A percentile compares a stretch with the other conserved stretches of the same genome.
These are phyloP conservation scores for Pseudevernia furfuracea DNA, from an alignment of 495 filamentous ascomycete species.

Conservation along the genomic window DNA sequence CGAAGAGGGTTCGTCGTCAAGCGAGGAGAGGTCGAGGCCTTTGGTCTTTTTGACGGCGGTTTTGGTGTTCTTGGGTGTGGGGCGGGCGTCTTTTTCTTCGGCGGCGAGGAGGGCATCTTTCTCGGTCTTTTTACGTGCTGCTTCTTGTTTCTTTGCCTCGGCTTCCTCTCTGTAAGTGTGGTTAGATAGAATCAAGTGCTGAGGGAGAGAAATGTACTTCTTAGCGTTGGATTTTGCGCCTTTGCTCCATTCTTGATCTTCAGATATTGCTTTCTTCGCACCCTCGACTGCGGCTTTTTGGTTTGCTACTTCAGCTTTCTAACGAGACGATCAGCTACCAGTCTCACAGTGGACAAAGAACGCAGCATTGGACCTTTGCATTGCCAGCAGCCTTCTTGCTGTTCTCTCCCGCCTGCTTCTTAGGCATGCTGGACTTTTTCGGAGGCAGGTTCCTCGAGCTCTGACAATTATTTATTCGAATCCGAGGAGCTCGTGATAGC, in stretches of 20 bases:
- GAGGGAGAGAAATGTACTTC: slow-evolving; percentile 52
- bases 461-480: background rate
- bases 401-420: slow-evolving; percentile 64
- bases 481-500: background rate
- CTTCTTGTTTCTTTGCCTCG: slow-evolving; percentile 78
- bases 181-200: background rate
- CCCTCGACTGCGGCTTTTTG: slow-evolving; percentile 65
- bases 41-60: slow-evolving; percentile 40
- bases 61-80: slow-evolving; percentile 61
- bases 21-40: slow-evolving; percentile 62
- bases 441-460: background rate
- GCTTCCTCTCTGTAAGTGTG: slow-evolving; percentile 59
- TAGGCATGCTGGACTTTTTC: slow-evolving; percentile 40
- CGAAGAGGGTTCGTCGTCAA: slow-evolving; percentile 49
- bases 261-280: slow-evolving; percentile 56
- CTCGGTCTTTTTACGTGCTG: slow-evolving; percentile 80
- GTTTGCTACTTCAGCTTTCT: slow-evolving; percentile 84
- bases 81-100: slow-evolving; percentile 67
- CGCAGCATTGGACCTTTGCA: slow-evolving; percentile 45
- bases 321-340: slow-evolving; percentile 20
- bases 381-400: slow-evolving; percentile 88
- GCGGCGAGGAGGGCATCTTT: slow-evolving; percentile 72
- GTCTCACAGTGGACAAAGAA: background rate
- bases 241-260: slow-evolving; percentile 75
- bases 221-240: slow-evolving; percentile 76